Evolutionary conservation across 176 grass and related monocot genomes (phyloP).

Genomic region (Alloteropsis semialata): DNA sequence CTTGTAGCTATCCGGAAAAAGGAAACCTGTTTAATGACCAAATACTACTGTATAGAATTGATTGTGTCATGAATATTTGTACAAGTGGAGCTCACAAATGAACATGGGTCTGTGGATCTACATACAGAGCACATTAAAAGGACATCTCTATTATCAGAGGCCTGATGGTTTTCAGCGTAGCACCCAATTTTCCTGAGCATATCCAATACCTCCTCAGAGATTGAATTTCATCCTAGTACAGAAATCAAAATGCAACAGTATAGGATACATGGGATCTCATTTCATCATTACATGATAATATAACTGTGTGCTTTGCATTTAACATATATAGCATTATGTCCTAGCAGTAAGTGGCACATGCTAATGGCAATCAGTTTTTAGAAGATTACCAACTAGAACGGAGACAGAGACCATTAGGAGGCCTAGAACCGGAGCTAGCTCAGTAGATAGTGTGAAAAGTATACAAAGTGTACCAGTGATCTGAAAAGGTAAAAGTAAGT

Average conservation of each 20-base stretch:
- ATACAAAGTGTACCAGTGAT: slow-evolving; percentile 88
- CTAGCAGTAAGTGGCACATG: background rate
- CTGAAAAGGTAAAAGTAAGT: slow-evolving; percentile 43
- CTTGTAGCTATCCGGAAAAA: background rate
- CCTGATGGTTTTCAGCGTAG: background rate
- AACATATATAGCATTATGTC: background rate
- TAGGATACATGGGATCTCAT: background rate
- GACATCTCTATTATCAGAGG: background rate
- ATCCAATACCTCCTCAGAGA: background rate
- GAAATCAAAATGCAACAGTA: background rate
- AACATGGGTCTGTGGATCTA: background rate
- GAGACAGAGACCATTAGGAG: slow-evolving; percentile 88
- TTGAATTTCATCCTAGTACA: slow-evolving; percentile 8
- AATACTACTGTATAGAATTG: background rate
- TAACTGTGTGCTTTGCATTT: background rate
- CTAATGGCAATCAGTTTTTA: background rate
- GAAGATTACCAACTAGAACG: slow-evolving; percentile 72
- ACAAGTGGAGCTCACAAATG: background rate
- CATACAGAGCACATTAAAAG: background rate
- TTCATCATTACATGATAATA: background rate
- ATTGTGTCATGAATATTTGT: slow-evolving; percentile 1
- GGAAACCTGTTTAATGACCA: background rate
- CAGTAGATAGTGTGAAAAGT: slow-evolving; percentile 85
- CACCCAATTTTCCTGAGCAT: background rate
- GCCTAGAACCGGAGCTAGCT: slow-evolving; percentile 88